phyloP scores from a whole-genome alignment of 768 basidiomycete species.

The Agaricus bisporus region DNA sequence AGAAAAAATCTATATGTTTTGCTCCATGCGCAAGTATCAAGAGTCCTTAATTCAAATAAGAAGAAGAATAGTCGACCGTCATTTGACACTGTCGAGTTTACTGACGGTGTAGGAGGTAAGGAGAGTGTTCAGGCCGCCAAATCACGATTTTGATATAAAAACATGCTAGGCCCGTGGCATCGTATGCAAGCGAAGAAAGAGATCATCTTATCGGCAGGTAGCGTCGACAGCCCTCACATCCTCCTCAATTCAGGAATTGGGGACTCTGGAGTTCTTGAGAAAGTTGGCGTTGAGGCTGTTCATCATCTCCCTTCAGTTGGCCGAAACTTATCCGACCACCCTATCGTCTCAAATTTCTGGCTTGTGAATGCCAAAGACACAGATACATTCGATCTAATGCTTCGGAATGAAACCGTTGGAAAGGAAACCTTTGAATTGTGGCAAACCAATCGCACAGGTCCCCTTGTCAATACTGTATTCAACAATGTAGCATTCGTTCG shows the following conservation, averaged over 20 bases:
- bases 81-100: conserved; percentile 20
- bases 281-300: conserved; percentile 19
- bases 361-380: conserved; percentile 18
- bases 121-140: too few relatives aligned
- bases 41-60: conserved; percentile 16
- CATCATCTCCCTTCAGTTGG: conserved; percentile 30
- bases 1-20: conserved; percentile 28
- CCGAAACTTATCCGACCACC: conserved; percentile 28
- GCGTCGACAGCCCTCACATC: conserved; percentile 27
- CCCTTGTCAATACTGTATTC: conserved; percentile 17
- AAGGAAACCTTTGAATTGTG: conserved; percentile 21
- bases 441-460: conserved; percentile 17
- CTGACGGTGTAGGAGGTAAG: conserved; percentile 10
- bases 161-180: background rate
- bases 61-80: conserved; percentile 12
- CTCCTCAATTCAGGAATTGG: conserved; percentile 31
- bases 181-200: conserved; percentile 23
- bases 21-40: conserved; percentile 19
- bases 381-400: conserved; percentile 21
- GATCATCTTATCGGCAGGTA: conserved; percentile 32
- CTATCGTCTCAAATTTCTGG: conserved; percentile 12
- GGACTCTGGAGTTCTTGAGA: conserved; percentile 17
- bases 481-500: conserved; percentile 22
- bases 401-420: conserved; percentile 18
- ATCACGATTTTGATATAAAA: background rate